Conservation (phyloP, 2,329 filamentous ascomycete genomes). For the Xenosphaeropsis pyriputrescens region DNA sequence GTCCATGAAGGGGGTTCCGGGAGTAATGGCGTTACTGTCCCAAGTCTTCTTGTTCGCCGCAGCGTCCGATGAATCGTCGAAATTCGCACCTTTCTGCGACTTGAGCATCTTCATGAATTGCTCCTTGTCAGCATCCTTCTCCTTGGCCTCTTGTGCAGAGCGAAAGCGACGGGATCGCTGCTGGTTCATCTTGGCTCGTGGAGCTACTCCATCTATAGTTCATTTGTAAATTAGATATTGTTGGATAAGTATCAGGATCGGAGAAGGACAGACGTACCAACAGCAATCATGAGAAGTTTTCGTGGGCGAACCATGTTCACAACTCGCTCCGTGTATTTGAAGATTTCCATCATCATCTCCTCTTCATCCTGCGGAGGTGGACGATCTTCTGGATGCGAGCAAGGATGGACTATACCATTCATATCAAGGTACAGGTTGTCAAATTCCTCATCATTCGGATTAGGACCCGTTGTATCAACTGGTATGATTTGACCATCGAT, state of each 20-base stretch:
- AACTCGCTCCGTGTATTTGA: slow-evolving; percentile 96
- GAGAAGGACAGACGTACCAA: slow-evolving; percentile 42
- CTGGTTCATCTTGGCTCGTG: slow-evolving; percentile 98
- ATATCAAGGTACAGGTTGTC: slow-evolving; percentile 98
- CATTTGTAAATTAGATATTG: not conserved
- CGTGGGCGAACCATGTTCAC: slow-evolving; percentile 97
- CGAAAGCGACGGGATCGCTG: slow-evolving; percentile 93
- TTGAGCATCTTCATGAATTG: slow-evolving; percentile 77
- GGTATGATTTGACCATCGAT: slow-evolving; percentile 78
- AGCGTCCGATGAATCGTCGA: slow-evolving; percentile 45
- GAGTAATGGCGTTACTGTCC: slow-evolving; percentile 78
- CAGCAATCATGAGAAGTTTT: slow-evolving; percentile 93
- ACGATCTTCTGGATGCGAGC: slow-evolving; percentile 89
- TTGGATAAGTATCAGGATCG: too few species aligned
- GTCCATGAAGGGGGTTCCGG: slow-evolving; percentile 97
- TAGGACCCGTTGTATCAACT: slow-evolving; percentile 69
- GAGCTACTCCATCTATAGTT: slow-evolving; percentile 73
- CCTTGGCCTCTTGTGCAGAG: slow-evolving; percentile 82
- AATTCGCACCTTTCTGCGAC: slow-evolving; percentile 54
- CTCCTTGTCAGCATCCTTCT: slow-evolving; percentile 84
- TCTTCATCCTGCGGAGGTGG: slow-evolving; percentile 87
- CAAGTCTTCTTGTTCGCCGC: slow-evolving; percentile 74
- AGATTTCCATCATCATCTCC: slow-evolving; percentile 98
- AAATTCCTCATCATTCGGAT: slow-evolving; percentile 95
- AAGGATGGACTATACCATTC: slow-evolving; percentile 99